phyloP scores from a whole-genome alignment of 805 yeast species.

The Kazachstania viticola region DNA sequence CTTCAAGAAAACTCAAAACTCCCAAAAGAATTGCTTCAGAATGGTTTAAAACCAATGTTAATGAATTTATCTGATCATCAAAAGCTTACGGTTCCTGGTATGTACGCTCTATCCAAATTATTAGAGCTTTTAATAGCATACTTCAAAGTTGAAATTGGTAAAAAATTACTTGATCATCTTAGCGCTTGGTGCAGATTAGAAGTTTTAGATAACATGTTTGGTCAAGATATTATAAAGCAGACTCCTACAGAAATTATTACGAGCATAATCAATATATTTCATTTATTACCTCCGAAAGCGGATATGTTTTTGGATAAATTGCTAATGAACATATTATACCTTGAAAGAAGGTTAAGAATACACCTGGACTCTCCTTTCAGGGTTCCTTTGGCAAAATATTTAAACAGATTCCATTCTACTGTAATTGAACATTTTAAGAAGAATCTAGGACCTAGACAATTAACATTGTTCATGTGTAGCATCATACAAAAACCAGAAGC shows the following conservation, averaged over 20 bases:
- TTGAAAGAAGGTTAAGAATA: slow-evolving; percentile 77
- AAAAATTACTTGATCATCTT: slow-evolving; percentile 81
- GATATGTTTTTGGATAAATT: slow-evolving; percentile 84
- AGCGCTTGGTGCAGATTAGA: slow-evolving; percentile 92
- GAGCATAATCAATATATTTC: slow-evolving; percentile 85
- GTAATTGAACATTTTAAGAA: slow-evolving; percentile 58
- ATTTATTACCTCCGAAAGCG: slow-evolving; percentile 84
- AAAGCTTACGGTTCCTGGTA: slow-evolving; percentile 75
- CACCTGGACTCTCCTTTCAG: slow-evolving; percentile 84
- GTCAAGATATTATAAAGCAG: slow-evolving; percentile 69
- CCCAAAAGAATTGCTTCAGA: slow-evolving; percentile 91
- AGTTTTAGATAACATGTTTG: slow-evolving; percentile 61
- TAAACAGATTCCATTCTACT: slow-evolving; percentile 72
- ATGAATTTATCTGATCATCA: slow-evolving; percentile 92
- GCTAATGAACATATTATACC: slow-evolving; percentile 56
- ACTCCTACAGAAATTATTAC: slow-evolving; percentile 77
- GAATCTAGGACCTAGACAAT: slow-evolving; percentile 50
- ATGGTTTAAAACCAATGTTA: slow-evolving; percentile 88
- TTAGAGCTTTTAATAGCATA: slow-evolving; percentile 81
- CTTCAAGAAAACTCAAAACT: slow-evolving; percentile 75
- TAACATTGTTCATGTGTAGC: slow-evolving; percentile 33
- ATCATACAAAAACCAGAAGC: slow-evolving; percentile 24
- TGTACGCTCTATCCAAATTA: slow-evolving; percentile 82
- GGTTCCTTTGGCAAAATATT: slow-evolving; percentile 75
- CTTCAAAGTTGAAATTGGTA: slow-evolving; percentile 93